phyloP scores from a whole-genome alignment of 306 rosid genomes.

The Astragalus glycyphyllos region DNA sequence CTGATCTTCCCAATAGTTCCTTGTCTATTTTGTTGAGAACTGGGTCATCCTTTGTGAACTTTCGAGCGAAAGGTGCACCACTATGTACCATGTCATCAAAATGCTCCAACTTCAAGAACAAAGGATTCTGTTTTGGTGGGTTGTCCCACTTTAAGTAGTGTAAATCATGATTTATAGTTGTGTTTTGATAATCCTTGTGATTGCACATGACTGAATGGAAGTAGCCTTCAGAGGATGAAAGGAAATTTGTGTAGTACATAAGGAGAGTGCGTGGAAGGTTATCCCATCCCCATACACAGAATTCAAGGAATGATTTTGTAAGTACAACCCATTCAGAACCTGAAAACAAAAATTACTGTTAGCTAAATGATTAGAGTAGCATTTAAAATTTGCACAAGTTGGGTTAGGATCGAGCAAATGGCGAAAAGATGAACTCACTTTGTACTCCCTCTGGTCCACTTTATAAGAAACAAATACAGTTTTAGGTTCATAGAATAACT shows the following conservation, averaged over 20 bases:
- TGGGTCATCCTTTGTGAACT: constrained; percentile 63
- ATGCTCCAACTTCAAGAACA: constrained; percentile 63
- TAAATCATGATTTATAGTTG: constrained; percentile 78
- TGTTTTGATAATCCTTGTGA: constrained; percentile 92
- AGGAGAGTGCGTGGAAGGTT: constrained; percentile 93
- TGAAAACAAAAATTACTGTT: constrained; percentile 47
- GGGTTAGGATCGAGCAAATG: neutral
- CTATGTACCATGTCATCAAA: constrained; percentile 70
- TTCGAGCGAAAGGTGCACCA: constrained; percentile 78
- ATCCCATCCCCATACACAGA: constrained; percentile 90
- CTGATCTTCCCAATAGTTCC: constrained; percentile 62
- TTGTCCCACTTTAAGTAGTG: constrained; percentile 76
- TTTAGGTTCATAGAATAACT: too few species aligned
- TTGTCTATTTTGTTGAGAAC: constrained; percentile 73
- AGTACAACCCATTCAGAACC: constrained; percentile 83
- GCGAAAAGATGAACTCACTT: neutral
- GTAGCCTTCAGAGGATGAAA: constrained; percentile 85
- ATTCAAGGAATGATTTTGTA: constrained; percentile 72
- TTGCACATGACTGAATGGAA: constrained; percentile 89
- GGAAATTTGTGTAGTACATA: constrained; percentile 82
- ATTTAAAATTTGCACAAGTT: constrained; percentile 7
- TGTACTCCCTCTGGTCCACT: neutral
- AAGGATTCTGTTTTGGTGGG: constrained; percentile 73
- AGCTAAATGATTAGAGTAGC: neutral
- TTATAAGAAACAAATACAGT: too few species aligned